Conservation (phyloP, 345 rosid species). For the Brassica rapa region DNA sequence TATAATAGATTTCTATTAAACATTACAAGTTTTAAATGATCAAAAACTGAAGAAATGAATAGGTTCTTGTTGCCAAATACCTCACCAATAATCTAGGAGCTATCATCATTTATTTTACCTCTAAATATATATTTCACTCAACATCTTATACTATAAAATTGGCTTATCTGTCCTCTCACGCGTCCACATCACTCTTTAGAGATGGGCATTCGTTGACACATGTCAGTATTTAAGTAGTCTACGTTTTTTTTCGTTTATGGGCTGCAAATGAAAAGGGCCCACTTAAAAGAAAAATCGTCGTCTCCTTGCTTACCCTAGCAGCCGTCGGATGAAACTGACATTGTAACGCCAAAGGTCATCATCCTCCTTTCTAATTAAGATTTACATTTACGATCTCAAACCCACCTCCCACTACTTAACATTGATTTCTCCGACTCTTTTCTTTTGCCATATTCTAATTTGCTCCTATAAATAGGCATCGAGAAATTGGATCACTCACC, state of each 20-base stretch:
- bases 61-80: constrained; percentile 21
- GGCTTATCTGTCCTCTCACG: too few species aligned
- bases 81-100: neutral
- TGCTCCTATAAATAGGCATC: neutral
- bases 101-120: too few species aligned
- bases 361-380: neutral
- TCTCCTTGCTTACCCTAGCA: neutral
- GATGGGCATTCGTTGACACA: too few species aligned
- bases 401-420: neutral
- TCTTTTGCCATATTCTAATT: neutral
- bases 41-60: neutral
- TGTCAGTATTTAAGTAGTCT: too few species aligned
- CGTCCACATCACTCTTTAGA: too few species aligned
- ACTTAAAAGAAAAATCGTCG: neutral
- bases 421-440: neutral
- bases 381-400: neutral
- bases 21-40: too few species aligned
- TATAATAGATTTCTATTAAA: neutral
- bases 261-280: too few species aligned
- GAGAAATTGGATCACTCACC: neutral
- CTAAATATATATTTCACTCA: too few species aligned
- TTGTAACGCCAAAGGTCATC: neutral
- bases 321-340: neutral
- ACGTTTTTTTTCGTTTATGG: too few species aligned
- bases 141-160: too few species aligned